Evolutionary conservation across 805 yeast genomes (phyloP).

Genomic region (Pichia scutulata): DNA sequence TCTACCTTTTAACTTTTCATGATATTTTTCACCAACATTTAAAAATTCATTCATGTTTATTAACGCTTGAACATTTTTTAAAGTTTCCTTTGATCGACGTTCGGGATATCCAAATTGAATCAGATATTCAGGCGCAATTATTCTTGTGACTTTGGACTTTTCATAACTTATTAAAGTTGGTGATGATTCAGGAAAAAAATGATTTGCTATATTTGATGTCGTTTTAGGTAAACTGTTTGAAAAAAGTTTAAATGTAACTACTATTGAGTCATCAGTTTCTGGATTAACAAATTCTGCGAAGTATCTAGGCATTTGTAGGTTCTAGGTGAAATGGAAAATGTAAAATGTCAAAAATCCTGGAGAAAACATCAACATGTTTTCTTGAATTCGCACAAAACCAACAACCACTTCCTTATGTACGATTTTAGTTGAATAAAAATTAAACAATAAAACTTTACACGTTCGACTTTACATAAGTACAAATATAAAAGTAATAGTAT

Average conservation of each 20-base stretch:
- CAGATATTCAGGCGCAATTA: slow-evolving; percentile 25
- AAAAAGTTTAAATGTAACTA: slow-evolving; percentile 7
- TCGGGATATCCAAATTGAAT: slow-evolving; percentile 20
- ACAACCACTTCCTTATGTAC: no score
- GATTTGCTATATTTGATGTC: not conserved
- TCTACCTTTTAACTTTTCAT: not conserved
- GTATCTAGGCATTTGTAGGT: slow-evolving; percentile 5
- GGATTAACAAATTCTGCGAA: slow-evolving; percentile 7
- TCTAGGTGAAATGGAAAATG: not conserved
- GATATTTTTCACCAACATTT: not conserved
- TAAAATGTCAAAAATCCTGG: not conserved
- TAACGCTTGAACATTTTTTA: not conserved
- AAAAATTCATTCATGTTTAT: slow-evolving; percentile 9
- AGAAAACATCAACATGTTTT: no score
- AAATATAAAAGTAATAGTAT: not conserved
- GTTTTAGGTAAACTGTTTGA: slow-evolving; percentile 7
- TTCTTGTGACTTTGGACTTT: slow-evolving; percentile 17
- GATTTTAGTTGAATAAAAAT: no score
- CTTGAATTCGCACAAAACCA: not conserved
- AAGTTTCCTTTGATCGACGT: slow-evolving; percentile 4
- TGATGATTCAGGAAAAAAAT: not conserved
- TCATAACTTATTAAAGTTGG: slow-evolving; percentile 7
- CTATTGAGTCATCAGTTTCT: not conserved
- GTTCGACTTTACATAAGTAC: no score
- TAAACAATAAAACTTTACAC: no score